These are phyloP conservation scores for Pleurotus pulmonarius DNA, from an alignment of 768 basidiomycete genomes.

Conservation along the genomic window DNA sequence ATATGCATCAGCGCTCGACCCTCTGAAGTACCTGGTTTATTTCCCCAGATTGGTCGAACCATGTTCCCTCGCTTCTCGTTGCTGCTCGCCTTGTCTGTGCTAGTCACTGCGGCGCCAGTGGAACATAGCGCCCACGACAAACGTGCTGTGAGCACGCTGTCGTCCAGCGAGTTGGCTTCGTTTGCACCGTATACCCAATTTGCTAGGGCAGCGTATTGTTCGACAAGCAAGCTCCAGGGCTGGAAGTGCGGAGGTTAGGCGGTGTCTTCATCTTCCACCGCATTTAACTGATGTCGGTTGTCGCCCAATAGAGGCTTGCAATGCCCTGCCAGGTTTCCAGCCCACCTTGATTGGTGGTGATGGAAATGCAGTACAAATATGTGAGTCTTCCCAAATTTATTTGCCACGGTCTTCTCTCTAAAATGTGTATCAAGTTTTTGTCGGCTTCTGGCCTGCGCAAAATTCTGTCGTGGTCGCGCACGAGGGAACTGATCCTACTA, in stretches of 20 bases:
- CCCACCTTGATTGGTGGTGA: constrained; percentile 46
- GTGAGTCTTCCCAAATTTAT: constrained; percentile 23
- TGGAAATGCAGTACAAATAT: constrained; percentile 43
- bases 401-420: background rate
- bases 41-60: background rate
- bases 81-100: background rate
- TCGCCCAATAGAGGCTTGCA: constrained; percentile 32
- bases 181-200: constrained; percentile 47
- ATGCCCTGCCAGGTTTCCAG: constrained; percentile 35
- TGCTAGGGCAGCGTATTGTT: constrained; percentile 54
- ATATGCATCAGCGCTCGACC: background rate
- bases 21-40: background rate
- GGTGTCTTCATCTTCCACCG: background rate
- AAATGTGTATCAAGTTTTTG: constrained; percentile 44
- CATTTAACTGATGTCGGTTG: background rate
- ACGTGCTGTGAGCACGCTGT: constrained; percentile 18
- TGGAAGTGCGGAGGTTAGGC: constrained; percentile 44
- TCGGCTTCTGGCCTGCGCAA: constrained; percentile 51
- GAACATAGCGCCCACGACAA: background rate
- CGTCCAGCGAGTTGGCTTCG: constrained; percentile 27
- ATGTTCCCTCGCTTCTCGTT: background rate
- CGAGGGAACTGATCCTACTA: constrained; percentile 55
- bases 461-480: constrained; percentile 57
- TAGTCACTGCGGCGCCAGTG: constrained; percentile 2
- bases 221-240: constrained; percentile 26